Conservation (phyloP, 2,329 filamentous ascomycete genomes). For the Fusarium brachygibbosum region DNA sequence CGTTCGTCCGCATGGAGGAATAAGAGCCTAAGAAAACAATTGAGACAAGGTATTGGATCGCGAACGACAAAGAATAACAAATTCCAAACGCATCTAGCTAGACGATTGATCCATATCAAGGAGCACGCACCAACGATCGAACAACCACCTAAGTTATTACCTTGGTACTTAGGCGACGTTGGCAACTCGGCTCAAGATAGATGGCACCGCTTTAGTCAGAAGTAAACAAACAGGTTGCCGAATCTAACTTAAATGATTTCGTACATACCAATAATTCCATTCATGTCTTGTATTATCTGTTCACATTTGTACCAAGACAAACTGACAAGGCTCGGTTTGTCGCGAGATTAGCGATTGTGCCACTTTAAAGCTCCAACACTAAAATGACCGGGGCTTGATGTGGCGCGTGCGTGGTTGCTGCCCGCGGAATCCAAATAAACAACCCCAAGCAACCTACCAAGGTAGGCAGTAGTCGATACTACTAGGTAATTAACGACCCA, state of each 20-base stretch:
- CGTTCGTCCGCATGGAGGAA: neutral
- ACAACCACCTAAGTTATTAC: neutral
- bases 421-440: conserved; percentile 11
- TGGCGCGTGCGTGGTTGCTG: conserved; percentile 40
- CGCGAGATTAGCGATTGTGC: conserved; percentile 18
- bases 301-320: too few relatives aligned
- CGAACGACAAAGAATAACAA: neutral
- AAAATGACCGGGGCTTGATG: conserved; percentile 19
- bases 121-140: neutral
- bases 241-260: neutral
- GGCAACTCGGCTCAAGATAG: neutral
- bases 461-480: neutral
- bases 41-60: neutral
- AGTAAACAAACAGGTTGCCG: neutral
- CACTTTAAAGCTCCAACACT: conserved; percentile 19
- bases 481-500: neutral
- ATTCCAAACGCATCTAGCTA: neutral
- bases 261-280: neutral
- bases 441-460: conserved; percentile 22
- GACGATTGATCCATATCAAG: neutral
- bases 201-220: neutral
- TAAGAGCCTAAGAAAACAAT: too few relatives aligned
- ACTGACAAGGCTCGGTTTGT: neutral
- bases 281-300: neutral
- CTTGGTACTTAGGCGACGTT: too few relatives aligned